Evolutionary conservation across 495 filamentous ascomycete genomes (phyloP).

Genomic region (Mytilinidion resinicola): DNA sequence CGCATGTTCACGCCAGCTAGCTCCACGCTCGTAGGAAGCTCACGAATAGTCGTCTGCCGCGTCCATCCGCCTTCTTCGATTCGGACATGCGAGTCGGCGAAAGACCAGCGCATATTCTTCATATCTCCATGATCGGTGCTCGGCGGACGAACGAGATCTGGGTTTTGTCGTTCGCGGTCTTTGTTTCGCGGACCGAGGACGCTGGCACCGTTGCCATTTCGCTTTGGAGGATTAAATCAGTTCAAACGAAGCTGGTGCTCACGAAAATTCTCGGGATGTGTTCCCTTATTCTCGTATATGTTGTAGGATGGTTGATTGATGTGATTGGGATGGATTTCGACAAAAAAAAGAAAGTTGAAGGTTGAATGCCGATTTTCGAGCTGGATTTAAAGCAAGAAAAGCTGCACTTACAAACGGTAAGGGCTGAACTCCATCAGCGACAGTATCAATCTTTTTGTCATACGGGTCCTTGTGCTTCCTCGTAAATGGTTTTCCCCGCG

Average conservation of each 20-base stretch:
- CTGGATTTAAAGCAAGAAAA: background rate
- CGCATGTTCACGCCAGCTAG: constrained; percentile 80
- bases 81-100: constrained; percentile 60
- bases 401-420: constrained; percentile 43
- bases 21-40: constrained; percentile 55
- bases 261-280: background rate
- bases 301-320: too few relatives aligned
- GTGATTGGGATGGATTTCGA: too few relatives aligned
- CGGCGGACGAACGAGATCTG: constrained; percentile 60
- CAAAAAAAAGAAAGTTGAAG: background rate
- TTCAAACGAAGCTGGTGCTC: background rate
- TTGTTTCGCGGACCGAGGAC: constrained; percentile 61
- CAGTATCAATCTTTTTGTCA: constrained; percentile 49
- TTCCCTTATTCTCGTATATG: background rate
- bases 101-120: constrained; percentile 63
- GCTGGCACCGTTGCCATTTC: constrained; percentile 57
- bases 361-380: background rate
- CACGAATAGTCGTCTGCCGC: constrained; percentile 64
- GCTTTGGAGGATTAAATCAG: constrained; percentile 26
- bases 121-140: constrained; percentile 58
- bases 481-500: constrained; percentile 33
- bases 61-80: constrained; percentile 58
- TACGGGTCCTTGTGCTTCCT: constrained; percentile 43
- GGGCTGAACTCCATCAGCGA: constrained; percentile 53
- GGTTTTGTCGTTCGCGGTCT: constrained; percentile 56